Percentiles rank a stretch among this genome's conserved stretches.
phyloP scores from a whole-genome alignment of 2,329 filamentous ascomycete genomes.

The Xylaria hypoxylon region DNA sequence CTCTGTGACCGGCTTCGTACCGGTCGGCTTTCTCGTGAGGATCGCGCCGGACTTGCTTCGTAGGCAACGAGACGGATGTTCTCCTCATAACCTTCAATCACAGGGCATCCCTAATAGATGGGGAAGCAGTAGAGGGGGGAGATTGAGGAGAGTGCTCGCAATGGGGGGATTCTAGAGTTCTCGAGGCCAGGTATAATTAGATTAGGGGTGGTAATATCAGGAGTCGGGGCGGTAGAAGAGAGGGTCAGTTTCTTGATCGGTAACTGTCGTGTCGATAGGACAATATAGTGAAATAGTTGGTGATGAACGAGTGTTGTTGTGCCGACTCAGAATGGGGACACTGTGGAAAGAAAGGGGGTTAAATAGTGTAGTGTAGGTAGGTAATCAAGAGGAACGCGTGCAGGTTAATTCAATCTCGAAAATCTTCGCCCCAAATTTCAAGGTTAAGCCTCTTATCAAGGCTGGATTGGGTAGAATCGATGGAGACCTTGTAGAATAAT shows the following conservation, averaged over 20 bases:
- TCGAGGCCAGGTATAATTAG: constrained; percentile 1
- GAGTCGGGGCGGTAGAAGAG: constrained; percentile 11
- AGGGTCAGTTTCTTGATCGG: constrained; percentile 11
- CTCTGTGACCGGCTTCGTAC: constrained; percentile 63
- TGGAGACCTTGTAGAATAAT: neutral
- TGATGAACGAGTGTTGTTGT: constrained; percentile 33
- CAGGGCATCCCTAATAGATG: constrained; percentile 45
- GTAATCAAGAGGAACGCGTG: constrained; percentile 13
- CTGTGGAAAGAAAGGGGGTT: constrained; percentile 14
- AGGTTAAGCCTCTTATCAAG: constrained; percentile 32
- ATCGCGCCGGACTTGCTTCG: constrained; percentile 69
- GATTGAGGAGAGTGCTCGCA: constrained; percentile 25
- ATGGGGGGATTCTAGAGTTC: constrained; percentile 9
- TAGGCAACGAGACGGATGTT: constrained; percentile 73
- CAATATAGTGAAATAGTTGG: constrained; percentile 3
- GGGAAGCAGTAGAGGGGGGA: constrained; percentile 34
- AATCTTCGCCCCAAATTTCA: constrained; percentile 32
- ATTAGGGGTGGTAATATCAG: constrained; percentile 1
- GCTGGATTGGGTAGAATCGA: constrained; percentile 26
- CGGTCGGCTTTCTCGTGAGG: constrained; percentile 74
- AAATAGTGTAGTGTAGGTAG: constrained; percentile 1
- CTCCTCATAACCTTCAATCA: constrained; percentile 66
- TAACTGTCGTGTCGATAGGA: constrained; percentile 14
- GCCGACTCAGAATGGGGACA: neutral
- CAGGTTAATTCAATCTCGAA: constrained; percentile 32